Conservation (phyloP, 441 rosid genomes). For the Pelargonium hybrid region DNA sequence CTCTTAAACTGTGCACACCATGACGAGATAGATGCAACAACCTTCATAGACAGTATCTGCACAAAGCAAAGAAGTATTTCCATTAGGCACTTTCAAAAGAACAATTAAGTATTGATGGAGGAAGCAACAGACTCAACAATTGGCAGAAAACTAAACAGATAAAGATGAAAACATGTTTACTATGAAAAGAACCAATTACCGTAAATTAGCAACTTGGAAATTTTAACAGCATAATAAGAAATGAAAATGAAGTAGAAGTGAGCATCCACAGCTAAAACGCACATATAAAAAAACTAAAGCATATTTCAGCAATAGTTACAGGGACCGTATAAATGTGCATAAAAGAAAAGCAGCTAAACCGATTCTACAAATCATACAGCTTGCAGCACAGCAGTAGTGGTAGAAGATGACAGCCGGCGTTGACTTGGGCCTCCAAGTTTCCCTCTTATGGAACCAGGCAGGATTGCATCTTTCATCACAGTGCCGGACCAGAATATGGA, state of each 20-base stretch:
- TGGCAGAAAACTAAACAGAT: neutral
- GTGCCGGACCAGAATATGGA: slow-evolving; percentile 50
- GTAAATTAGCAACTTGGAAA: neutral
- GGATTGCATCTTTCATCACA: slow-evolving; percentile 32
- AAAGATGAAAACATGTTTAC: neutral
- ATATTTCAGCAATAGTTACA: neutral
- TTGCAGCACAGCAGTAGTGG: slow-evolving; percentile 61
- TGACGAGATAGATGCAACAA: slow-evolving; percentile 44
- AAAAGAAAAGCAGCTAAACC: slow-evolving; percentile 16
- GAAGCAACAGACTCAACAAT: slow-evolving; percentile 2
- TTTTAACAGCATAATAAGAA: neutral
- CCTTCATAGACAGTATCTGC: slow-evolving; percentile 57
- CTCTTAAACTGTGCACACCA: slow-evolving; percentile 45
- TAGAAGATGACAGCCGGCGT: slow-evolving; percentile 63
- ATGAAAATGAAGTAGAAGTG: neutral
- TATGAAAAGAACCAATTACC: neutral
- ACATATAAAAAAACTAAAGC: neutral
- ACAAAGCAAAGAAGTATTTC: neutral
- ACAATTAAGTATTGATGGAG: neutral
- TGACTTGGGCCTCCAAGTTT: slow-evolving; percentile 98
- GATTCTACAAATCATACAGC: slow-evolving; percentile 45
- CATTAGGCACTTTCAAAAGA: slow-evolving; percentile 7
- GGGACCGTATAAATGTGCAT: neutral
- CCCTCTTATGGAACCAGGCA: slow-evolving; percentile 73
- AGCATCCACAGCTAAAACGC: neutral